Conservation (phyloP, 2,329 filamentous ascomycete species). For the Aureobasidium sp. region DNA sequence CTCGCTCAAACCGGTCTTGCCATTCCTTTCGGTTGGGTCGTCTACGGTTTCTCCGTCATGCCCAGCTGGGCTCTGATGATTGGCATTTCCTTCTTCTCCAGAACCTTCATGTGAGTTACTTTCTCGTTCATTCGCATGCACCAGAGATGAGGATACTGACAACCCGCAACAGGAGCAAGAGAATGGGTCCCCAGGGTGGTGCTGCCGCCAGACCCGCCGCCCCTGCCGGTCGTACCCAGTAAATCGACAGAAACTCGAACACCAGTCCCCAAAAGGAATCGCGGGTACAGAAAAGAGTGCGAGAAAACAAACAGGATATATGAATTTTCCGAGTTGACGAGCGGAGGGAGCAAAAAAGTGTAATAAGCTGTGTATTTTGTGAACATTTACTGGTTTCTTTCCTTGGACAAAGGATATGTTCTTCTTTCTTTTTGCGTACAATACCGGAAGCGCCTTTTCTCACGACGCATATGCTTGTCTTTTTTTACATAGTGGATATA, state of each 20-base stretch:
- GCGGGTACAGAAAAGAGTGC: neutral
- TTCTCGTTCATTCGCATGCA: neutral
- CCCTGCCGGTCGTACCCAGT: constrained; percentile 5
- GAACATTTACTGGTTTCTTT: neutral
- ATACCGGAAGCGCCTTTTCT: neutral
- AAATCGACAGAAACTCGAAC: neutral
- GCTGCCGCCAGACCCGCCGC: constrained; percentile 1
- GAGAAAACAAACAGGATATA: neutral
- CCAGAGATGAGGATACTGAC: neutral
- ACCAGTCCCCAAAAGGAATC: neutral
- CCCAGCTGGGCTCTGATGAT: constrained; percentile 72
- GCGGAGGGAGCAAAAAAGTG: neutral
- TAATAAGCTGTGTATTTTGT: neutral
- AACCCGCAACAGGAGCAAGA: constrained; percentile 8
- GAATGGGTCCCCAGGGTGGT: constrained; percentile 10
- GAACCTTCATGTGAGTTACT: constrained; percentile 62
- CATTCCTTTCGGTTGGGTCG: constrained; percentile 56
- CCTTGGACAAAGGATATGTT: neutral
- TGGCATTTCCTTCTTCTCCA: constrained; percentile 61
- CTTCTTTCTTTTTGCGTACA: neutral
- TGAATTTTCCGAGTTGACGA: too few relatives aligned
- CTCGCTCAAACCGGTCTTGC: constrained; percentile 54
- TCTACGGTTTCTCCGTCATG: constrained; percentile 53
- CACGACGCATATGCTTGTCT: neutral
- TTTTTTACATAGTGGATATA: neutral